Evolutionary conservation across 169 alveolate genomes (phyloP), one percentile per base, ranked within the genome.

Genomic region (Eimeria mitis): DNA sequence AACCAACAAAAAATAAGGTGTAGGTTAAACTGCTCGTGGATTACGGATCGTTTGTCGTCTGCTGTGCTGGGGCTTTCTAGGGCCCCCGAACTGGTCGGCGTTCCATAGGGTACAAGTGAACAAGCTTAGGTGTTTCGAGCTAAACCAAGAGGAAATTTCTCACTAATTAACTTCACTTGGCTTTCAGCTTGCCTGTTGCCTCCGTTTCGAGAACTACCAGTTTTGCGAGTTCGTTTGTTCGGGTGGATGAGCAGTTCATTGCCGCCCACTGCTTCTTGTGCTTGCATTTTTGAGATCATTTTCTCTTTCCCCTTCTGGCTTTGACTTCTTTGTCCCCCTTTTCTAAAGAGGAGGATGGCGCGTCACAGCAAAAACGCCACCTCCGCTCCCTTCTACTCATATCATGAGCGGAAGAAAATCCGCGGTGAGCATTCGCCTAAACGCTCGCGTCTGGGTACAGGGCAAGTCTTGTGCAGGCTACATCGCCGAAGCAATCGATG

Each of bases 361-460:
- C 91, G 91, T 42, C 95, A 90, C 95, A 90, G 95, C 81, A 90
- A 76, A 47, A 90, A 90, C 37, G 95, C 95, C 37, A 90, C 95
- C 16, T 56, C 89, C 4, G 95, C 95, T 37, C 83, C 95, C 49
- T 76, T 90, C 21, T 90, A 76, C 52, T 90, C 95, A 25, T 90
- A 90, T 34, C 95, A 90, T 19, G 95, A 90, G 71, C 89, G 95
- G 40, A 75, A 90, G 70, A 90, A 90, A 61, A 42, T 90, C 1
- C 87, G 87, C 42, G 95, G 95, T 90, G 59, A 84, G 91, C 25
- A 71, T 76, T 9, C 31, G 23, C 52, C 34, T 31, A 28, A 11
- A 9, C 14, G 13, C 34, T 34, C 52, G 1, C 7, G 16, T n/a
- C 21, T 65, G 13, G 52, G 52, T 11, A 31, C 49, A 37, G 52